phyloP scores from a whole-genome alignment of 495 filamentous ascomycete genomes.

The Lichenothelia convexa region DNA sequence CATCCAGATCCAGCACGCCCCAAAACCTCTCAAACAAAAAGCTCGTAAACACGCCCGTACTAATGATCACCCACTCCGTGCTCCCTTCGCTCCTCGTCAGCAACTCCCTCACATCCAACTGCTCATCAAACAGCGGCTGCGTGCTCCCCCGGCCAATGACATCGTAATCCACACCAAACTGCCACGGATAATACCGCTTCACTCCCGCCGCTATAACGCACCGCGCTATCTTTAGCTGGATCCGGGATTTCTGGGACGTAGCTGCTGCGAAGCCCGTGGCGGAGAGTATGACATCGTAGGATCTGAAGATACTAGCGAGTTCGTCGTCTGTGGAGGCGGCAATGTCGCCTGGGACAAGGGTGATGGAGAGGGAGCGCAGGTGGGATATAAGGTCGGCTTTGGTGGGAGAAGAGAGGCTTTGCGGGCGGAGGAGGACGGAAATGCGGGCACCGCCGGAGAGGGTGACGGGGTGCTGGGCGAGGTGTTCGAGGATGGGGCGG shows the following conservation, averaged over 20 bases:
- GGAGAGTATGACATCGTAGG: constrained; percentile 33
- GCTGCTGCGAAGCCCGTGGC: constrained; percentile 35
- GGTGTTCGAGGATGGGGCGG: constrained; percentile 29
- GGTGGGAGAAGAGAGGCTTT: constrained; percentile 20
- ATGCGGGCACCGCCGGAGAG: constrained; percentile 14
- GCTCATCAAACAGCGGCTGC: constrained; percentile 43
- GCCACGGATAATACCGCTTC: constrained; percentile 39
- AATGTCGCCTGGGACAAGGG: constrained; percentile 30
- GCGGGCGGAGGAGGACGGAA: constrained; percentile 31
- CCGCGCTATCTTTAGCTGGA: constrained; percentile 29
- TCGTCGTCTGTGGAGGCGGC: constrained; percentile 16
- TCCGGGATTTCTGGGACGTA: too few relatives aligned
- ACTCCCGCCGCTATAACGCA: constrained; percentile 31
- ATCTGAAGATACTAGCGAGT: constrained; percentile 27
- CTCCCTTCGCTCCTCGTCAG: constrained; percentile 25
- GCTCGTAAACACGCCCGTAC: constrained; percentile 44
- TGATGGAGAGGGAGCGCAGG: constrained; percentile 21
- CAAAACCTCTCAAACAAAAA: constrained; percentile 41
- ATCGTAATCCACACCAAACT: constrained; percentile 50
- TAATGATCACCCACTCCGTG: constrained; percentile 37
- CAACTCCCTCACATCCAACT: constrained; percentile 34
- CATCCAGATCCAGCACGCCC: constrained; percentile 21
- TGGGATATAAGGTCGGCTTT: constrained; percentile 13
- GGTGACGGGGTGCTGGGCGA: constrained; percentile 24
- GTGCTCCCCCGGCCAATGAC: constrained; percentile 33